Percentiles rank a stretch among this genome's conserved stretches.
phyloP scores from a whole-genome alignment of 2,329 filamentous ascomycete genomes.

The Xylaria sp. region DNA sequence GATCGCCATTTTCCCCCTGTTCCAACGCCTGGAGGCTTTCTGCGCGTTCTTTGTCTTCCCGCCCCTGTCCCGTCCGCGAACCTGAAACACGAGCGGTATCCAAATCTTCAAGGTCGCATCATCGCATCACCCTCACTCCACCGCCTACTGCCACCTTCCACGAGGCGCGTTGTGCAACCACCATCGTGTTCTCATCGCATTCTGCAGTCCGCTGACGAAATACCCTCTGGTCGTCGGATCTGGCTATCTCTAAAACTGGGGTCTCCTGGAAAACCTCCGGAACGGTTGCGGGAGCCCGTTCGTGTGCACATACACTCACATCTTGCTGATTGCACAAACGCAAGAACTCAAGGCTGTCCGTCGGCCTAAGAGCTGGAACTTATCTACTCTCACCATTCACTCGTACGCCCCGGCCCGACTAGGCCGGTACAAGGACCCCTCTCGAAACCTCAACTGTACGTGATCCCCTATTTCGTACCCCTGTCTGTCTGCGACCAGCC shows the following conservation, averaged over 20 bases:
- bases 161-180: slow-evolving; percentile 31
- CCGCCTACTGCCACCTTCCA: slow-evolving; percentile 28
- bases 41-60: slow-evolving; percentile 26
- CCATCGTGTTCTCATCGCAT: slow-evolving; percentile 23
- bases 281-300: slow-evolving; percentile 9
- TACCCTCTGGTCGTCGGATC: slow-evolving; percentile 8
- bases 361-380: slow-evolving; percentile 23
- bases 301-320: too few relatives aligned
- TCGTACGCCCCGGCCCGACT: slow-evolving; percentile 5
- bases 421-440: slow-evolving; percentile 33
- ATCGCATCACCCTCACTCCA: slow-evolving; percentile 24
- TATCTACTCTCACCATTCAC: slow-evolving; percentile 14
- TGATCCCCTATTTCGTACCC: slow-evolving; percentile 40
- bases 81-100: slow-evolving; percentile 46
- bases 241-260: slow-evolving; percentile 15
- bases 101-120: slow-evolving; percentile 24
- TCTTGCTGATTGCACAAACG: slow-evolving; percentile 9
- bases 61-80: slow-evolving; percentile 31
- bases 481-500: slow-evolving; percentile 40
- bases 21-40: slow-evolving; percentile 28
- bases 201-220: slow-evolving; percentile 16
- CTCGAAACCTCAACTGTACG: slow-evolving; percentile 49
- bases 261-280: slow-evolving; percentile 21
- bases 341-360: slow-evolving; percentile 1
- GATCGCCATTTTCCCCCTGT: slow-evolving; percentile 37